Percentiles rank a stretch among this genome's conserved stretches.
phyloP scores from a whole-genome alignment of 176 grass and related monocot genomes.

The Canna indica region DNA sequence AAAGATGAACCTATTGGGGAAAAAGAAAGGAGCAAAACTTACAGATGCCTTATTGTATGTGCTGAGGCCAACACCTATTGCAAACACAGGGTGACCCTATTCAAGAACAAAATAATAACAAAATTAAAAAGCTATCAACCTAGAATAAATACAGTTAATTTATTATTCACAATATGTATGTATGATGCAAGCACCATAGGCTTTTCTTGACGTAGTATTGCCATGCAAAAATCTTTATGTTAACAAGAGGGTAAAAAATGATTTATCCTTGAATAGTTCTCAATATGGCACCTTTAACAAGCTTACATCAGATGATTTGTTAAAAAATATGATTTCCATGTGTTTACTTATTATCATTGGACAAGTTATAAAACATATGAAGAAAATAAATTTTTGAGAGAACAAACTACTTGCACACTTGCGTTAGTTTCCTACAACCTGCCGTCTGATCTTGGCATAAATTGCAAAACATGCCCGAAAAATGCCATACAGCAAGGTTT shows the following conservation, averaged over 20 bases:
- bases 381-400: not conserved
- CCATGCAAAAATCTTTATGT: not conserved
- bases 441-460: not conserved
- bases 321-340: not conserved
- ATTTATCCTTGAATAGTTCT: no score
- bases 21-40: conserved; percentile 29
- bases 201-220: not conserved
- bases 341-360: not conserved
- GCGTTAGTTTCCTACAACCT: not conserved
- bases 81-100: conserved; percentile 82
- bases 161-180: not conserved
- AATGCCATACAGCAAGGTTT: not conserved
- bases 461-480: not conserved
- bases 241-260: not conserved
- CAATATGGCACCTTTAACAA: not conserved
- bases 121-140: not conserved
- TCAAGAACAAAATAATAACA: conserved; percentile 23
- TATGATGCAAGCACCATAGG: not conserved
- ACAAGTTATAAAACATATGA: not conserved
- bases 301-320: not conserved
- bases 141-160: not conserved
- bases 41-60: conserved; percentile 87
- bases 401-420: not conserved
- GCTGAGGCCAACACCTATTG: conserved; percentile 73
- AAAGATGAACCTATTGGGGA: conserved; percentile 1